These are phyloP conservation scores for Trichocladium antarcticum DNA, from an alignment of 495 filamentous ascomycete genomes.

Conservation along the genomic window DNA sequence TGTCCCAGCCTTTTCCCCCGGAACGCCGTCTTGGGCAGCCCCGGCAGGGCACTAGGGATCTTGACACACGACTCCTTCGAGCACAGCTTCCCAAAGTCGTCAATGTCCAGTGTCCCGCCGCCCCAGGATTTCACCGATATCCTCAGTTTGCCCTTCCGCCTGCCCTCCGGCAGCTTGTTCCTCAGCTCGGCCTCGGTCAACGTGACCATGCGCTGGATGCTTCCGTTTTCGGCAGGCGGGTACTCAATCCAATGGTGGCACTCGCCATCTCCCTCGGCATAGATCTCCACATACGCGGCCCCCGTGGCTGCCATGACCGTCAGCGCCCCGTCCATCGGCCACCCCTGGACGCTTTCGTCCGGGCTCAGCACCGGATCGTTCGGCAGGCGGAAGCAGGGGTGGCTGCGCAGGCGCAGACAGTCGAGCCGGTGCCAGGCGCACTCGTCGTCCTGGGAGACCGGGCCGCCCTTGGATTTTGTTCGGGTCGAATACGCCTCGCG, in stretches of 20 bases:
- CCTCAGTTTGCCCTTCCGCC: constrained; percentile 58
- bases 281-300: constrained; percentile 72
- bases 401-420: constrained; percentile 72
- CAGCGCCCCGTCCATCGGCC: constrained; percentile 73
- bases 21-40: constrained; percentile 61
- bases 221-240: constrained; percentile 46
- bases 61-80: constrained; percentile 64
- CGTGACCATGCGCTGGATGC: constrained; percentile 55
- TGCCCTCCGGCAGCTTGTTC: constrained; percentile 53
- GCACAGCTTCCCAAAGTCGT: constrained; percentile 56
- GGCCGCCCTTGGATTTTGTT: constrained; percentile 67
- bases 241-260: constrained; percentile 77
- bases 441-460: constrained; percentile 63
- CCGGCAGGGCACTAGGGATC: constrained; percentile 34
- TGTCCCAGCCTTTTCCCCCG: constrained; percentile 65
- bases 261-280: constrained; percentile 55
- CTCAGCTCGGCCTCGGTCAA: constrained; percentile 69
- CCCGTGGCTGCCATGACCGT: constrained; percentile 72
- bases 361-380: constrained; percentile 53
- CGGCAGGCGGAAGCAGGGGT: constrained; percentile 81
- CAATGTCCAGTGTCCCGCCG: constrained; percentile 58
- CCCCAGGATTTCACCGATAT: constrained; percentile 63
- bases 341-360: constrained; percentile 77
- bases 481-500: constrained; percentile 74
- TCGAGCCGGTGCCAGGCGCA: constrained; percentile 85